Percentiles rank a stretch among this genome's conserved stretches.
These are phyloP conservation scores for Geranium brycei DNA, from an alignment of 345 rosid species.

Conservation along the genomic window DNA sequence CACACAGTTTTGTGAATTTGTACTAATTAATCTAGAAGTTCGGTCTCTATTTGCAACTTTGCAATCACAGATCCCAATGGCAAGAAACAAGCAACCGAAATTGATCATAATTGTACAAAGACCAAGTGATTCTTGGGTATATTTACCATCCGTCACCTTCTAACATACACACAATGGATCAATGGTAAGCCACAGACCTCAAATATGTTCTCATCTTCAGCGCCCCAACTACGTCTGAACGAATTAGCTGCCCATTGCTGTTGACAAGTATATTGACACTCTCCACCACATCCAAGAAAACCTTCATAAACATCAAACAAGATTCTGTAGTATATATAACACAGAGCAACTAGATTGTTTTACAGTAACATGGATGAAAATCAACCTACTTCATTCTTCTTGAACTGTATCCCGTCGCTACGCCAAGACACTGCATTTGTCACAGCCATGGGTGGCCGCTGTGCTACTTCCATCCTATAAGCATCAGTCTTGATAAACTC, in stretches of 20 bases:
- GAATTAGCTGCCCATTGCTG: slow-evolving; percentile 44
- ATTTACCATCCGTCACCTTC: not conserved
- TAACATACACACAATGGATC: not conserved
- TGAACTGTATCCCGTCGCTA: slow-evolving; percentile 58
- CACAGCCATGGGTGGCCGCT: slow-evolving; percentile 84
- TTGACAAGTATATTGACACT: slow-evolving; percentile 48
- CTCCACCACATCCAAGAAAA: slow-evolving; percentile 46
- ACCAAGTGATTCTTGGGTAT: not conserved
- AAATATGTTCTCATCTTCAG: slow-evolving; percentile 45
- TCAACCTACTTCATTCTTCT: slow-evolving; percentile 56
- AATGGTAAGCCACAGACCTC: slow-evolving; percentile 23
- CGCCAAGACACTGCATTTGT: slow-evolving; percentile 91
- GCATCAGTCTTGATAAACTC: slow-evolving; percentile 85
- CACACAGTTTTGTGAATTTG: no score
- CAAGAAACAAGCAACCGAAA: no score
- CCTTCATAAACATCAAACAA: slow-evolving; percentile 18
- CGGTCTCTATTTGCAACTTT: no score
- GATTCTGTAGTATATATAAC: not conserved
- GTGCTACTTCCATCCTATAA: slow-evolving; percentile 68
- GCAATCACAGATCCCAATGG: no score
- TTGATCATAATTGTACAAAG: no score
- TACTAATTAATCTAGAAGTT: no score
- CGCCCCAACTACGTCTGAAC: slow-evolving; percentile 47
- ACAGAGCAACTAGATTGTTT: not conserved
- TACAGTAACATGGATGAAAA: slow-evolving; percentile 2